These are phyloP conservation scores for Monosporozyma yasuniensis DNA, from an alignment of 805 yeast species.

Conservation along the genomic window DNA sequence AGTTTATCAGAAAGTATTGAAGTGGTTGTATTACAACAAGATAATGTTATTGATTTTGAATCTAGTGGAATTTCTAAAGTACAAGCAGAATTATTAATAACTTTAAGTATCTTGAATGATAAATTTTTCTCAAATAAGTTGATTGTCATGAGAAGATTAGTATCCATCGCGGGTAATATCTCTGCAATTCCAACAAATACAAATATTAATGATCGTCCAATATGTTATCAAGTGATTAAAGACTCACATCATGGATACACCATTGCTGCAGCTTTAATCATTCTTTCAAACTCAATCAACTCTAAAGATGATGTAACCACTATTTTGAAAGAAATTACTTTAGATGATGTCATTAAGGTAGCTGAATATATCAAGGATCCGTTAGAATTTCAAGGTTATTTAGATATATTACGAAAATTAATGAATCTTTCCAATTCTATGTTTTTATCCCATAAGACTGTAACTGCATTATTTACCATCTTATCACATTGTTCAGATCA, in stretches of 20 bases:
- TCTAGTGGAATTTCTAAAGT: slow-evolving; percentile 5
- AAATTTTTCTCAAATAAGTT: slow-evolving; percentile 23
- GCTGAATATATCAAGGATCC: slow-evolving; percentile 22
- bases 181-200: slow-evolving; percentile 19
- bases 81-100: slow-evolving; percentile 12
- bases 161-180: slow-evolving; percentile 20
- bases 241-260: slow-evolving; percentile 15
- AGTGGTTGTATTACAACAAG: slow-evolving; percentile 9
- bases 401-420: slow-evolving; percentile 23
- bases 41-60: slow-evolving; percentile 10
- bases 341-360: slow-evolving; percentile 11
- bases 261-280: slow-evolving; percentile 18
- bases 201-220: slow-evolving; percentile 15
- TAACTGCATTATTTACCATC: slow-evolving; percentile 7
- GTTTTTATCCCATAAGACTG: slow-evolving; percentile 12
- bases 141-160: slow-evolving; percentile 26
- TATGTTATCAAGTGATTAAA: slow-evolving; percentile 11
- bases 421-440: slow-evolving; percentile 18
- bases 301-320: slow-evolving; percentile 17
- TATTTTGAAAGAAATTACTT: slow-evolving; percentile 8
- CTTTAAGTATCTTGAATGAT: slow-evolving; percentile 11
- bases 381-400: slow-evolving; percentile 26
- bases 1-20: slow-evolving; percentile 18
- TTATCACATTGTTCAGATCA: slow-evolving; percentile 22
- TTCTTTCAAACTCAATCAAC: slow-evolving; percentile 22